Evolutionary conservation across 2,329 filamentous ascomycete genomes (phyloP), one percentile per base, ranked within the genome.

Genomic region (Colletotrichum incanum): DNA sequence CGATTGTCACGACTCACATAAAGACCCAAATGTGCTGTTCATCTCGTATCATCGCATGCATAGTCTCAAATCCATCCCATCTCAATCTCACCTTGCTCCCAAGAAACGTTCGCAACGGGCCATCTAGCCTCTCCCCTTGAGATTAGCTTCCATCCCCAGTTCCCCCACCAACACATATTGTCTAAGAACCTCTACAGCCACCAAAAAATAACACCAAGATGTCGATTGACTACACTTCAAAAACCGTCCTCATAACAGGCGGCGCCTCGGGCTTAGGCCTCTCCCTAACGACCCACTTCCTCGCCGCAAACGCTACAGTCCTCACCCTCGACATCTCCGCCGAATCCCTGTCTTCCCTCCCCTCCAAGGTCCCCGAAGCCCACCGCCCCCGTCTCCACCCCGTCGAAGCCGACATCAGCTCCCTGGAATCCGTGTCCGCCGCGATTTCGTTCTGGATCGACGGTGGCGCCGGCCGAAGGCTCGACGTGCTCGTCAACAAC

Each of bases 401-500:
- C 8, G 16, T 61, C 5, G 5, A 50, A 4, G 65, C 45, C 28
- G 62, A 71, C 45, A 23, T 66, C 37, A 61, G 62, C 4, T 54
- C 54, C 12, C 55, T 62, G 1, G 16, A 37, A 4, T 66, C 67
- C 3, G 67, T 66, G 45, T 47, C 47, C 3, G 54, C 37, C 20
- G 67, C 62, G 1, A 37, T 66, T 28, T 1, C 47, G 0, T 3
- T 47, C 2, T 66, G 50, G n/a, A 26, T 71, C 20, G 39, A 50
- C 26, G 67, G 37, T 6, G 55, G 49, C 14, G n/a, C 20, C 0
- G 9, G 74, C 12, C 37, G 74, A 31, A 65, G 70, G 1, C 66
- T 81, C 3, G 89, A 92, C 78, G 81, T 90, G n/a, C 80, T 91
- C 6, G 79, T 91, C 76, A 90, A 90, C 80, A 89, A 88, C 72